Conservation (phyloP, 352 stramenopile genomes). For the Phytophthora multivora region DNA sequence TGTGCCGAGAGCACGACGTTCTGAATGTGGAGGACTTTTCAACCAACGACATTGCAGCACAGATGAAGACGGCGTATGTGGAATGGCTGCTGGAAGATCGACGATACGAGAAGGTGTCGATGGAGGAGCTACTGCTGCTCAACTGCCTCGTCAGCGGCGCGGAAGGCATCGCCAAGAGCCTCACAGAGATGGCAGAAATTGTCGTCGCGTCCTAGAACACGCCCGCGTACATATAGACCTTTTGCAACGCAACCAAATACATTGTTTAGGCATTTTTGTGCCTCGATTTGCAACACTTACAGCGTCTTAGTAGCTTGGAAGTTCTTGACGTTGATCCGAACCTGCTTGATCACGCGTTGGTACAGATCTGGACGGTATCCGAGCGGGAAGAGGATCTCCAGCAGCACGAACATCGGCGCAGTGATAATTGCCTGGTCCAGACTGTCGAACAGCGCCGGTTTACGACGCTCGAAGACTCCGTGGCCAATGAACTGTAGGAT, state of each 20-base stretch:
- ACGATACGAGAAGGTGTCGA: conserved; percentile 33
- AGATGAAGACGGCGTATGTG: conserved; percentile 34
- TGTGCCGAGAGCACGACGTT: conserved; percentile 29
- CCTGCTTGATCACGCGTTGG: conserved; percentile 62
- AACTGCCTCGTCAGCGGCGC: conserved; percentile 33
- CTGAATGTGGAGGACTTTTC: conserved; percentile 32
- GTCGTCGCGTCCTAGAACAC: conserved; percentile 14
- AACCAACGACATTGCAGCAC: conserved; percentile 22
- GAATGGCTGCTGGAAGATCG: conserved; percentile 32
- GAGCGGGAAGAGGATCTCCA: too few species aligned
- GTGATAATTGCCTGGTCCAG: conserved; percentile 85
- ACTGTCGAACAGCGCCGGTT: conserved; percentile 87
- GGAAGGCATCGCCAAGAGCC: conserved; percentile 30
- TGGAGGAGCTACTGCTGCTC: conserved; percentile 30
- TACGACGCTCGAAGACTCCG: conserved; percentile 83
- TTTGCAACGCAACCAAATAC: conserved; percentile 4
- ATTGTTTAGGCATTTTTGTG: conserved; percentile 1
- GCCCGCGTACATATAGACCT: conserved; percentile 3
- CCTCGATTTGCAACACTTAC: conserved; percentile 10
- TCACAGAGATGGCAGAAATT: conserved; percentile 29
- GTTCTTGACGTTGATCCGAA: conserved; percentile 61
- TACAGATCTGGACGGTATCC: conserved; percentile 74
- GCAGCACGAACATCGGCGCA: conserved; percentile 91
- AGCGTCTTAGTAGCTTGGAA: conserved; percentile 56
- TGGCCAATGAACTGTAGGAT: conserved; percentile 87